Percentiles rank a stretch among this genome's conserved stretches.
Evolutionary conservation across 2,329 filamentous ascomycete genomes (phyloP).

Genomic region (Neurospora sp.): DNA sequence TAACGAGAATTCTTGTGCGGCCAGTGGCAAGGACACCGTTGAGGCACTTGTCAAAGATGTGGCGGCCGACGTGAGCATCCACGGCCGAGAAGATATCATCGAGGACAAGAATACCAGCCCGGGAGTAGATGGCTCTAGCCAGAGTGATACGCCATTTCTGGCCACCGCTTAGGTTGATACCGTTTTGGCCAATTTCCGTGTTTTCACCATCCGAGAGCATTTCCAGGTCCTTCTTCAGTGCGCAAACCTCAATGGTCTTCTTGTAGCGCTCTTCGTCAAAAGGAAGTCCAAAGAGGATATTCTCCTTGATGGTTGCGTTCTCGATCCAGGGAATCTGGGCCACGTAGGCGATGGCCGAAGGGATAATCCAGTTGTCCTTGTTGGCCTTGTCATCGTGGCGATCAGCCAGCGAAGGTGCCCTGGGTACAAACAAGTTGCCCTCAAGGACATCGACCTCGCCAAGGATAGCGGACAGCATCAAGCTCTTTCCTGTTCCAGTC

Average conservation of each 20-base stretch:
- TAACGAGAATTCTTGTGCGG: slow-evolving; percentile 69
- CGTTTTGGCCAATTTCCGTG: slow-evolving; percentile 77
- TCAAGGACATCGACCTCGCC: slow-evolving; percentile 63
- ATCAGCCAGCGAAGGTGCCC: slow-evolving; percentile 38
- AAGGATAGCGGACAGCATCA: slow-evolving; percentile 63
- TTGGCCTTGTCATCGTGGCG: slow-evolving; percentile 55
- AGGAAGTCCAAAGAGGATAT: slow-evolving; percentile 69
- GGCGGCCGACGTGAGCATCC: slow-evolving; percentile 70
- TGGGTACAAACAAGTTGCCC: slow-evolving; percentile 50
- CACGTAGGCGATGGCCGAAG: slow-evolving; percentile 62
- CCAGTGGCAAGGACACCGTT: slow-evolving; percentile 59
- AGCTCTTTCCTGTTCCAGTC: slow-evolving; percentile 69
- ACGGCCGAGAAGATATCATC: slow-evolving; percentile 81
- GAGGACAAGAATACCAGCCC: slow-evolving; percentile 65
- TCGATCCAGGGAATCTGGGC: slow-evolving; percentile 80
- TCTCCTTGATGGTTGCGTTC: slow-evolving; percentile 68
- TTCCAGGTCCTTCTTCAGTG: slow-evolving; percentile 63
- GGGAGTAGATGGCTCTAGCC: slow-evolving; percentile 69
- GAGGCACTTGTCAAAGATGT: slow-evolving; percentile 68
- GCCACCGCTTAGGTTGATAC: slow-evolving; percentile 74
- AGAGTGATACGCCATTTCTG: slow-evolving; percentile 78
- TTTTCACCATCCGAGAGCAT: slow-evolving; percentile 68
- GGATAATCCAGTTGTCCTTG: slow-evolving; percentile 57
- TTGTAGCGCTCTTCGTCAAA: slow-evolving; percentile 59
- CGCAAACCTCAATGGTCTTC: slow-evolving; percentile 62